Evolutionary conservation across 495 filamentous ascomycete species (phyloP).

Genomic region (Lophiostoma macrostomum): DNA sequence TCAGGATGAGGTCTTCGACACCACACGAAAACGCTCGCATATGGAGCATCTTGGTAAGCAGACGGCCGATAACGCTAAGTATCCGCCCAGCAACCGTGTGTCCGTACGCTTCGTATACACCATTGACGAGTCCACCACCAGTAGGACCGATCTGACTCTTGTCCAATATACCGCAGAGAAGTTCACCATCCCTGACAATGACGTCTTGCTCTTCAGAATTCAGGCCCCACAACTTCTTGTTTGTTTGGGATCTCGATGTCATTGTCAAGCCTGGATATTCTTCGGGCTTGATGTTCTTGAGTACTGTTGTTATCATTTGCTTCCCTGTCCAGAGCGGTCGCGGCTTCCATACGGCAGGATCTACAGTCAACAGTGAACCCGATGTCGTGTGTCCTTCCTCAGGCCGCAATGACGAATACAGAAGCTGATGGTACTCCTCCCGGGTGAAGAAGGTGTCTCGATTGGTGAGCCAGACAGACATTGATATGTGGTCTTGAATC

Average conservation of each 20-base stretch:
- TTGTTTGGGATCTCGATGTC: conserved; percentile 71
- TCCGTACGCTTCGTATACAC: conserved; percentile 90
- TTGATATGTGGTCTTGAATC: conserved; percentile 98
- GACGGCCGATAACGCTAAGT: conserved; percentile 81
- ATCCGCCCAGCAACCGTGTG: conserved; percentile 79
- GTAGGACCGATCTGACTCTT: conserved; percentile 91
- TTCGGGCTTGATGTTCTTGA: conserved; percentile 82
- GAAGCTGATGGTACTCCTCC: conserved; percentile 85
- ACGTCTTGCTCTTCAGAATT: conserved; percentile 61
- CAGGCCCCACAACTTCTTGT: conserved; percentile 68
- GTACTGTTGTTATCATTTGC: conserved; percentile 88
- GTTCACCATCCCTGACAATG: conserved; percentile 79
- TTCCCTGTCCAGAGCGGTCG: conserved; percentile 92
- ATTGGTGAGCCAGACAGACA: conserved; percentile 85
- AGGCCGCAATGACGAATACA: conserved; percentile 85
- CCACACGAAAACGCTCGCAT: conserved; percentile 96
- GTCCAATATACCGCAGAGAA: conserved; percentile 88
- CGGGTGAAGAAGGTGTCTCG: conserved; percentile 89
- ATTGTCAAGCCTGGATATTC: conserved; percentile 76
- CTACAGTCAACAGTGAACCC: conserved; percentile 69
- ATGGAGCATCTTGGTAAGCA: conserved; percentile 84
- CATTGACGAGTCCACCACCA: conserved; percentile 83
- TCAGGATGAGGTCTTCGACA: conserved; percentile 92
- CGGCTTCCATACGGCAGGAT: conserved; percentile 81
- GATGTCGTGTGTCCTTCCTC: conserved; percentile 77